Base-by-base conservation (phyloP, 148 eudicot species). In the Cornus kousa region DNA sequence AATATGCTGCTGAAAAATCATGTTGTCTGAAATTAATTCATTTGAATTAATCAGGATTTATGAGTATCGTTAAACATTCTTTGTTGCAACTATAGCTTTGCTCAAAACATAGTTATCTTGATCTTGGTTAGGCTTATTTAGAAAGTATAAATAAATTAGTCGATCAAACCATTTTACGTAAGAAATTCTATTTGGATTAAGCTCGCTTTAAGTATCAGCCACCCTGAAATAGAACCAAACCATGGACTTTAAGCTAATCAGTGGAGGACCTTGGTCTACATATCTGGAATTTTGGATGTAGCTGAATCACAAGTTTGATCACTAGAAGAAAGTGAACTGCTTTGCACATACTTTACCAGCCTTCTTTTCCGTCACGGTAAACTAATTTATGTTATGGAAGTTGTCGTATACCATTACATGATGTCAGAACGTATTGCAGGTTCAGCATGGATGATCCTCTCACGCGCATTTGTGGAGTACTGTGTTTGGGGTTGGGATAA, bases 401-500 rank as follows among this genome's bases (percentile, higher is more conserved):
- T n/a, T 74, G 0, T 60, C 0, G 48, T 9, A 74, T 31, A 57
- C 62, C 5, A n/a, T 32, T 33, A 75, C 50, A 40, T 1, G 39
- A 9, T 14, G 17, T n/a, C 3, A n/a, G 11, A 64, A 14, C 46
- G 14, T 16, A 33, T 86, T 88, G 69, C 94, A 97, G 99, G 99
- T 70, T 97, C 99, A 5, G 99, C 99, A 24, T 97, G 99, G 99
- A 92, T 87, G 93, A 81, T 90, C 77, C 90, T 97, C 28, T 91
- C 99, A 3, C 98, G 94, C 17, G 78, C 92, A 12, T 97, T 97
- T 37, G 93, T 97, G 17, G 99, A 97, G 74, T 92, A 97, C 82
- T 74, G 84, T 3, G 85, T 94, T 68, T 88, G 91, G 95, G 99
- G 99, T 28, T 97, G 97, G 97, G 99, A 97, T 60, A 97, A 97